Base-by-base conservation (phyloP, 2,329 filamentous ascomycete genomes). In the Immersiporthe knoxdaviesiana region DNA sequence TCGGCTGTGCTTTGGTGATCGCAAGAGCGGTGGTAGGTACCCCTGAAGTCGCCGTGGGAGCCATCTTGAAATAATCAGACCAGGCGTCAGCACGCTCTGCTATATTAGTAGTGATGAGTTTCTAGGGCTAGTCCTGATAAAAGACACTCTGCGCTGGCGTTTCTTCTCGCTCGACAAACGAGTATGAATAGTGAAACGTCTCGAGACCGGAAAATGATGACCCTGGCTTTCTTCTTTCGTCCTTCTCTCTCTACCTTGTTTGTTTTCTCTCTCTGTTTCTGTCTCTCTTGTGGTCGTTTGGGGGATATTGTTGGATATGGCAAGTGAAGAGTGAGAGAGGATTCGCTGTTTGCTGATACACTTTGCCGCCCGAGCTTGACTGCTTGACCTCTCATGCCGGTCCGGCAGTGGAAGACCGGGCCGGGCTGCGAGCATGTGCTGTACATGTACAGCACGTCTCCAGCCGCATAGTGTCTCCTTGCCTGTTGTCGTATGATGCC, bases 21-120 rank as follows among this genome's bases (percentile, higher is more conserved):
- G 67, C 64, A 54, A 66, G 41, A 35, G 54, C 54, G 32, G 61
- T 16, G 52, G 65, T 27, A 24, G 60, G 24, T 27, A 56, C n/a
- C 63, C 67, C 64, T 61, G 61, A 67, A 37, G 63, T 56, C 16
- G 63, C 67, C 58, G 67, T 37, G 44, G 69, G 69, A n/a, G 69
- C 63, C 69, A 71, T 71, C 39, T 41, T 62, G 14, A 8, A 32
- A 30, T 30, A 7, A 8, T 7, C 18, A 47, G 44, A 11, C 44
- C 44, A 47, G 21, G 21, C 14, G 7, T 50, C n/a, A 14, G 24
- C 12, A 18, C 32, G 32, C 56, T 16, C 12, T 56, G 27, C 52
- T 32, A 47, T n/a, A n/a, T n/a, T 47, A 47, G n/a, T 21, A 47
- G 21, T 10, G 11, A 8, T n/a, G 32, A 56, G 52, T 32, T 18